Conservation (phyloP, 148 eudicot species). For the Rhododendron griersonianum region DNA sequence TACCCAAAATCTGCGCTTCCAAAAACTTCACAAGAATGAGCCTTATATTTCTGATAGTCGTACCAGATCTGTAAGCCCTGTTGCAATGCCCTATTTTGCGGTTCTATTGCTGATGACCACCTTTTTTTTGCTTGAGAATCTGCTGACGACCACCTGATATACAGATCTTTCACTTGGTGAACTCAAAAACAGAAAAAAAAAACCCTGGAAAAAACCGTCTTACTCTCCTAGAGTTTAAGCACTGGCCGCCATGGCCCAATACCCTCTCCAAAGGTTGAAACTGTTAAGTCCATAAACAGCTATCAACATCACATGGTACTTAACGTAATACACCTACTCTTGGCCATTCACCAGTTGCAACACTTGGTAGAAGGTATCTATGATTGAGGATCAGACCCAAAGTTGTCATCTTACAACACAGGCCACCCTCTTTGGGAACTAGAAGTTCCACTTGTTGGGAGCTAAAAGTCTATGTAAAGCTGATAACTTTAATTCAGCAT, state of each 20-base stretch:
- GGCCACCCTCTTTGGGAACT: neutral
- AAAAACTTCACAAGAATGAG: neutral
- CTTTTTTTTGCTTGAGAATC: neutral
- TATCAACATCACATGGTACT: neutral
- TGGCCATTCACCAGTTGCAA: neutral
- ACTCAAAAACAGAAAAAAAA: neutral
- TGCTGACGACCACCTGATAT: neutral
- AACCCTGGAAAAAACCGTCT: neutral
- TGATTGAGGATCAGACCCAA: neutral
- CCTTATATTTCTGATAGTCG: neutral
- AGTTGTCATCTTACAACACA: too few species aligned
- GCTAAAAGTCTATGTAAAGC: neutral
- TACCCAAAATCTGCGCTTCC: neutral
- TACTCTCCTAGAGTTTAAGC: neutral
- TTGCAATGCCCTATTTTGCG: neutral
- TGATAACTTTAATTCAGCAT: neutral
- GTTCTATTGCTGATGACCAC: neutral
- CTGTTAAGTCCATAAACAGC: neutral
- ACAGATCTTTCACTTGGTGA: neutral
- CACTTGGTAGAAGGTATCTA: neutral
- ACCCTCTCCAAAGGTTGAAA: neutral
- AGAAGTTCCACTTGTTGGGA: neutral
- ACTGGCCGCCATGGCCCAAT: neutral
- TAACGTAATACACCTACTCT: neutral
- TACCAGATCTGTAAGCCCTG: neutral